Conservation (phyloP, 495 filamentous ascomycete genomes). For the Cercophora newfieldiana region DNA sequence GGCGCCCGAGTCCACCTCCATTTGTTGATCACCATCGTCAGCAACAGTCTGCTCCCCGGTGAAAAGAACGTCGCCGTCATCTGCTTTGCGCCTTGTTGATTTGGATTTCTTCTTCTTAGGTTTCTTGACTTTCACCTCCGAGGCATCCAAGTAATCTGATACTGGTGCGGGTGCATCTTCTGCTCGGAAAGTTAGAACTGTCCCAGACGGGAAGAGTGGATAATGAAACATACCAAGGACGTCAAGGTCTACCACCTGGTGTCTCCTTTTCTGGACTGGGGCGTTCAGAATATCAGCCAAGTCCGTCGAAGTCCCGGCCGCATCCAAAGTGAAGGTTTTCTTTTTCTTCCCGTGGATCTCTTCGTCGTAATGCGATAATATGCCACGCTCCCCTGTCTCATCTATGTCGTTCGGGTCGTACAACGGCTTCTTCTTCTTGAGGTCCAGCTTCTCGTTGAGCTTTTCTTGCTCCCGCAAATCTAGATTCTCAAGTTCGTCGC, state of each 20-base stretch:
- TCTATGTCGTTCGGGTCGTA: slow-evolving; percentile 82
- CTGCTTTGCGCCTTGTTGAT: slow-evolving; percentile 65
- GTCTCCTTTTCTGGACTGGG: slow-evolving; percentile 61
- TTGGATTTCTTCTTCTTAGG: slow-evolving; percentile 91
- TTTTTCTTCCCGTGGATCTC: slow-evolving; percentile 90
- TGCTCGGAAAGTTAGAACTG: slow-evolving; percentile 40
- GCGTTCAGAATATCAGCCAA: slow-evolving; percentile 57
- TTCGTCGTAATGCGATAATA: slow-evolving; percentile 91
- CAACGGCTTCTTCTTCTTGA: slow-evolving; percentile 88
- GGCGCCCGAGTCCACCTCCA: slow-evolving; percentile 72
- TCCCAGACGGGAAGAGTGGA: background rate
- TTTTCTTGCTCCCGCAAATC: slow-evolving; percentile 75
- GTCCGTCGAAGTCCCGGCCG: slow-evolving; percentile 66
- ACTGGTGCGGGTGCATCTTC: slow-evolving; percentile 54
- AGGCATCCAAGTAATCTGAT: slow-evolving; percentile 86
- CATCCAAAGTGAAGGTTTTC: slow-evolving; percentile 84
- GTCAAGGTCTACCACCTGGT: slow-evolving; percentile 74
- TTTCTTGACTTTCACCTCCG: slow-evolving; percentile 86
- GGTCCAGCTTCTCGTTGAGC: slow-evolving; percentile 70
- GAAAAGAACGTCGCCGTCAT: slow-evolving; percentile 78
- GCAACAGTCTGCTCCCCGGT: slow-evolving; percentile 42
- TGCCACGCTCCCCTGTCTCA: slow-evolving; percentile 61
- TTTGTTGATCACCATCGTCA: slow-evolving; percentile 53
- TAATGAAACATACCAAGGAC: slow-evolving; percentile 48
- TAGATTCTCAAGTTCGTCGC: slow-evolving; percentile 88